Percentiles rank a stretch among this genome's conserved stretches.
Evolutionary conservation across 2,329 filamentous ascomycete species (phyloP).

Genomic region (Penicillium occitanis): DNA sequence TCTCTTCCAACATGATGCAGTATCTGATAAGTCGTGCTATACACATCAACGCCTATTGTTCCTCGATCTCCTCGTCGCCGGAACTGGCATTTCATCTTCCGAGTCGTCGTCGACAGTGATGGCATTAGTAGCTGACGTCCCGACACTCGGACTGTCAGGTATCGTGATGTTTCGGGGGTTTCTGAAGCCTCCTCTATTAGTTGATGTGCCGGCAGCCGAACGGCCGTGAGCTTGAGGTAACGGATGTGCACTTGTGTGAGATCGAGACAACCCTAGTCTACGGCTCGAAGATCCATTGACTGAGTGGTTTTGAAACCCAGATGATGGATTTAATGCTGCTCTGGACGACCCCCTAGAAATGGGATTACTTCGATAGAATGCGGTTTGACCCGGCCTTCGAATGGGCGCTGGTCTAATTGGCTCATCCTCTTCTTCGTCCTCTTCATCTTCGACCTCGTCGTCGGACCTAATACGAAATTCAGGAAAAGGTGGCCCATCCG

Average conservation of each 20-base stretch:
- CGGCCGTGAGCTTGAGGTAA: too few relatives aligned
- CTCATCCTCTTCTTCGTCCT: constrained; percentile 25
- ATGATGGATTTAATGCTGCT: not conserved
- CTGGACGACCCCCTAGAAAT: not conserved
- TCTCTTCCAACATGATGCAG: constrained; percentile 6
- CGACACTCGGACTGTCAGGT: constrained; percentile 1
- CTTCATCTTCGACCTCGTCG: constrained; percentile 19
- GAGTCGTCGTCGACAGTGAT: constrained; percentile 33
- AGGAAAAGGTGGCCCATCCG: not conserved
- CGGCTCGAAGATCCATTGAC: not conserved
- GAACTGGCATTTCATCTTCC: constrained; percentile 27
- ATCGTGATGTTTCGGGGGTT: not conserved
- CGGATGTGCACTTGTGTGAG: not conserved
- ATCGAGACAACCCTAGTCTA: not conserved
- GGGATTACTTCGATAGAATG: constrained; percentile 1
- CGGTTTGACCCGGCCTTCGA: constrained; percentile 11
- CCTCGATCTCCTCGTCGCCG: constrained; percentile 26
- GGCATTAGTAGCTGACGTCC: constrained; percentile 27
- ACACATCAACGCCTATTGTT: constrained; percentile 21
- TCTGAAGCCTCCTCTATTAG: not conserved
- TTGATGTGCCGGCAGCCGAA: not conserved
- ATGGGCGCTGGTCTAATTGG: constrained; percentile 18
- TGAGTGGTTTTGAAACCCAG: not conserved
- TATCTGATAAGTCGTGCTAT: not conserved
- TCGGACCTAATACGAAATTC: constrained; percentile 21